Evolutionary conservation across 2,329 filamentous ascomycete species (phyloP), one percentile per base, ranked within the genome.

Genomic region (Hymenoscyphus repandus): DNA sequence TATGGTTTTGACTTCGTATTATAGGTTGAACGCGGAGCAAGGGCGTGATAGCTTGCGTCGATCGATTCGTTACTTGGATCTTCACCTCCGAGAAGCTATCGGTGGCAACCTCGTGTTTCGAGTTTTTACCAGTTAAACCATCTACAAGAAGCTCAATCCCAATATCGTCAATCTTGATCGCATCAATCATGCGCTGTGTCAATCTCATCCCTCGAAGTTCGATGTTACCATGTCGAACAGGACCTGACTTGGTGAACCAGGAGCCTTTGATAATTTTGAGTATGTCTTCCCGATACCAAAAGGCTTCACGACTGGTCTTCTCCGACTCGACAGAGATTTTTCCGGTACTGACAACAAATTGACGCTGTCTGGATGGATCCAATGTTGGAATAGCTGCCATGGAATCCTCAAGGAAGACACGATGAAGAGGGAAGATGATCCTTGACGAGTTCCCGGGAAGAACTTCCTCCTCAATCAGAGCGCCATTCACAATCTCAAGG

Each of bases 241-340:
- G 72, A 1, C 72, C 72, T 1, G 74, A 72, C 32, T 58, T 64
- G 0, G 80, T 81, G 49, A 74, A 79, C 91, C 91, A 96, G 0
- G 76, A 80, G 0, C 85, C 90, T 22, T 75, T 76, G 9, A 96
- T 70, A 38, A 76, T 74, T 53, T 86, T 83, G 2, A 96, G 76
- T 1, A 96, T 77, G 63, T 82, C 83, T 66, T 95, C 88, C 13
- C 90, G 82, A 67, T 90, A 96, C 91, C 91, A 96, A 66, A 96
- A 96, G 0, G 85, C 82, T 69, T 96, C 90, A 46, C 91, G 78
- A 53, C 78, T 86, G 11, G 83, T 79, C 32, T 87, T 80, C 69
- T 96, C 91, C 39, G 79, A 80, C 57, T 93, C 89, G 0, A 89
- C 87, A 0, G 86, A 85, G 50, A 91, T 81, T 61, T 88, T 88